Percentiles rank a stretch among this genome's conserved stretches.
Conservation (phyloP, 1,139 yeast genomes). For the Blastobotrys capitulatus region DNA sequence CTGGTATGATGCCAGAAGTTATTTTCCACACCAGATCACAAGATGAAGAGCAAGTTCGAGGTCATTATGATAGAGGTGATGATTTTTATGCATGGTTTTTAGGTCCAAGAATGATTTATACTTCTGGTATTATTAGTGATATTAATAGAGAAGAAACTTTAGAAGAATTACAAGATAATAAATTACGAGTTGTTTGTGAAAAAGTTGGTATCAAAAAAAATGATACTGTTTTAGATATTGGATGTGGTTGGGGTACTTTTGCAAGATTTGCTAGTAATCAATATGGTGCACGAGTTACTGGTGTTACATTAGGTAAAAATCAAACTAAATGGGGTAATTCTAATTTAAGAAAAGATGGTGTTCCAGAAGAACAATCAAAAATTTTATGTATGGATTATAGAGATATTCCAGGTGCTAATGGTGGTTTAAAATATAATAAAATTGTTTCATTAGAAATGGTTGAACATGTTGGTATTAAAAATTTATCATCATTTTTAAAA, state of each 20-base stretch:
- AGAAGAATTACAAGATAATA: conserved; percentile 87
- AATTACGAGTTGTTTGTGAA: conserved; percentile 81
- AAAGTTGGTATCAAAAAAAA: conserved; percentile 71
- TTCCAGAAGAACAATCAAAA: conserved; percentile 60
- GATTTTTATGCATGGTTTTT: conserved; percentile 92
- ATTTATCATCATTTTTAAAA: conserved; percentile 64
- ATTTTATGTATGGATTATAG: conserved; percentile 86
- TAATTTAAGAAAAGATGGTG: conserved; percentile 63
- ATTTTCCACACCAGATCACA: conserved; percentile 87
- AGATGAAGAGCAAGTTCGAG: conserved; percentile 95
- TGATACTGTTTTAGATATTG: conserved; percentile 74
- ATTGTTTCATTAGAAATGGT: conserved; percentile 94
- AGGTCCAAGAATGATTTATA: conserved; percentile 93
- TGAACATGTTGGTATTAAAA: conserved; percentile 92
- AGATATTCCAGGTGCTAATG: conserved; percentile 71
- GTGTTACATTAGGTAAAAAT: conserved; percentile 83
- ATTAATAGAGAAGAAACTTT: conserved; percentile 66
- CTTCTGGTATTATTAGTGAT: conserved; percentile 79
- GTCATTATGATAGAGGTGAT: conserved; percentile 94
- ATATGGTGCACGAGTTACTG: conserved; percentile 83
- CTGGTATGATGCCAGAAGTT: conserved; percentile 92
- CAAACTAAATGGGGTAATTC: conserved; percentile 88
- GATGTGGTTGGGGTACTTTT: conserved; percentile 97
- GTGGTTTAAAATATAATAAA: conserved; percentile 73
- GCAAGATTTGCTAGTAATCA: conserved; percentile 79